phyloP scores from a whole-genome alignment of 306 rosid genomes.

The Begonia peltatifolia region DNA sequence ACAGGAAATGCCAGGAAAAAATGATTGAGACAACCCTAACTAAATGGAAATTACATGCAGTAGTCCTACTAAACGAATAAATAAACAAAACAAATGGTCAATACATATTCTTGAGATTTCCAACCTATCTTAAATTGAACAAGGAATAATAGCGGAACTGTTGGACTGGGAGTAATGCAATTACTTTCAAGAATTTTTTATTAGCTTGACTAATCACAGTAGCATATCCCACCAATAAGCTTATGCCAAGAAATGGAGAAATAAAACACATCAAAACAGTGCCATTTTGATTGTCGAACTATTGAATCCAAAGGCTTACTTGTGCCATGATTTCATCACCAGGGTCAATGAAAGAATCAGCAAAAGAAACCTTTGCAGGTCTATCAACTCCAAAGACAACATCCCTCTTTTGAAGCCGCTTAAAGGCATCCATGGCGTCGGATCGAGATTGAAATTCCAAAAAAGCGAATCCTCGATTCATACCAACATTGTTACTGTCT shows the following conservation, averaged over 20 bases:
- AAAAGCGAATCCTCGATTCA: slow-evolving; percentile 79
- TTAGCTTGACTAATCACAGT: neutral
- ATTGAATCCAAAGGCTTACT: slow-evolving; percentile 18
- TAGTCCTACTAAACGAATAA: too few species aligned
- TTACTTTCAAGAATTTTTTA: neutral
- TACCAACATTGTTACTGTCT: slow-evolving; percentile 45
- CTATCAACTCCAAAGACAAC: slow-evolving; percentile 73
- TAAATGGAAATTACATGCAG: too few species aligned
- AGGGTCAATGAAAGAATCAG: slow-evolving; percentile 61
- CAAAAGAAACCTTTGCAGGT: slow-evolving; percentile 80
- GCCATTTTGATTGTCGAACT: neutral
- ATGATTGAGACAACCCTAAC: too few species aligned
- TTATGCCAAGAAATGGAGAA: neutral
- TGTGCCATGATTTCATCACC: slow-evolving; percentile 67
- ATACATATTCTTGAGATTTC: too few species aligned
- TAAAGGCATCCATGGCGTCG: slow-evolving; percentile 70
- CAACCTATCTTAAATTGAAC: too few species aligned
- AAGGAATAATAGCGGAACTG: too few species aligned
- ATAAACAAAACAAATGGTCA: too few species aligned
- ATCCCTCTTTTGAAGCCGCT: slow-evolving; percentile 81
- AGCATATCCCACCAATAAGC: neutral
- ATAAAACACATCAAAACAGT: neutral
- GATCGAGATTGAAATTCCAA: slow-evolving; percentile 58
- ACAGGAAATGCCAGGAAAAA: too few species aligned
- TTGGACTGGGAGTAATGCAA: too few species aligned